phyloP scores from a whole-genome alignment of 495 filamentous ascomycete species.

The Penicillium soppii region DNA sequence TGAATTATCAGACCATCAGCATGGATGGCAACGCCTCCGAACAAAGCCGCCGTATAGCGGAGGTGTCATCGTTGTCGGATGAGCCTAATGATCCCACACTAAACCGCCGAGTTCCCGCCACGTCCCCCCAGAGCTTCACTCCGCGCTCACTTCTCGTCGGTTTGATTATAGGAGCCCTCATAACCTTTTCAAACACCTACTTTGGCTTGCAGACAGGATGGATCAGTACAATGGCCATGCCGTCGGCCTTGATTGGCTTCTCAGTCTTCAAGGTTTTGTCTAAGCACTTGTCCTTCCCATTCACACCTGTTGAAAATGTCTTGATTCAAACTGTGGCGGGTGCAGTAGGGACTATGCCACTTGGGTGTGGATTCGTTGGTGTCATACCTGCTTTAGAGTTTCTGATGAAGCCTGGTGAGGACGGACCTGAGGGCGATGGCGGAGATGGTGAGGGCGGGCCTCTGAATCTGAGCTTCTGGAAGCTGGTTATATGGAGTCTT shows the following conservation, averaged over 20 bases:
- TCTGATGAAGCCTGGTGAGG: constrained; percentile 70
- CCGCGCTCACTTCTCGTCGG: constrained; percentile 76
- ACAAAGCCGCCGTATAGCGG: background rate
- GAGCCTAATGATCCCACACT: background rate
- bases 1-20: constrained; percentile 42
- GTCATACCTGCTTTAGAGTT: constrained; percentile 91
- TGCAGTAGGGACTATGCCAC: constrained; percentile 92
- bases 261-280: constrained; percentile 85
- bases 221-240: constrained; percentile 87
- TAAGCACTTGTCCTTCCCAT: constrained; percentile 69
- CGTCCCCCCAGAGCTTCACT: constrained; percentile 65
- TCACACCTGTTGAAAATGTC: constrained; percentile 95
- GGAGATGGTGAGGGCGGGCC: constrained; percentile 67
- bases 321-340: constrained; percentile 96
- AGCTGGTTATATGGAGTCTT: constrained; percentile 83
- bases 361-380: constrained; percentile 94
- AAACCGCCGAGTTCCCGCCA: constrained; percentile 13
- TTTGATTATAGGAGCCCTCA: constrained; percentile 78
- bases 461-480: constrained; percentile 66
- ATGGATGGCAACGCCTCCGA: constrained; percentile 31
- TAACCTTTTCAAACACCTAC: constrained; percentile 96
- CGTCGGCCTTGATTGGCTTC: constrained; percentile 91
- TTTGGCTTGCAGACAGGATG: constrained; percentile 98
- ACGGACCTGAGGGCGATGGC: constrained; percentile 48
- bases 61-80: constrained; percentile 12